These are phyloP conservation scores for Apophysomyces trapeziformis DNA, from an alignment of 371 early-diverging fungal genomes.

Conservation along the genomic window DNA sequence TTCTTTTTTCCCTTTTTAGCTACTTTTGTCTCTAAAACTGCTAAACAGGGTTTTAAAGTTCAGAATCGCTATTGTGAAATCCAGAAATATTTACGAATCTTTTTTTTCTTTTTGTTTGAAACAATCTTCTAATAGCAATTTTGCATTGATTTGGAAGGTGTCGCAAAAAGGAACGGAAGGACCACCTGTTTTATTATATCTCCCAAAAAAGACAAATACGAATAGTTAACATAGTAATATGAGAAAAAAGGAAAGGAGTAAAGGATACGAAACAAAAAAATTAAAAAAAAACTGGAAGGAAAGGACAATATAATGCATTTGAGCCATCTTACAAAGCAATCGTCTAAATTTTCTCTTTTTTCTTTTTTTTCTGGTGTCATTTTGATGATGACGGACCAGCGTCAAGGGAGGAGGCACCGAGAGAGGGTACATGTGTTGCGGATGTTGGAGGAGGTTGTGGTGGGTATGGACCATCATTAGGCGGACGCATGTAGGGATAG, in stretches of 20 bases:
- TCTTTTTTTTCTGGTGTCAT: conserved; percentile 8
- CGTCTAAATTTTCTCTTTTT: background rate
- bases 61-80: too few relatives aligned
- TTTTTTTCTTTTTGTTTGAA: too few relatives aligned
- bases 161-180: background rate
- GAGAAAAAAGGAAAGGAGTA: background rate
- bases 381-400: conserved; percentile 7
- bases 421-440: background rate
- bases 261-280: conserved; percentile 7
- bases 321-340: background rate
- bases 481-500: conserved; percentile 8
- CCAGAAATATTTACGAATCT: too few relatives aligned
- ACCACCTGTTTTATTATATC: background rate
- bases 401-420: conserved; percentile 8
- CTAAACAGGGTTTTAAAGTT: too few relatives aligned
- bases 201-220: background rate
- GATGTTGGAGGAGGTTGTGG: conserved; percentile 5
- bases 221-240: conserved; percentile 2
- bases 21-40: too few relatives aligned
- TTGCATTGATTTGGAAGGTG: conserved; percentile 1
- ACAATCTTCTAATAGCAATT: background rate
- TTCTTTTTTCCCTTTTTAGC: too few relatives aligned
- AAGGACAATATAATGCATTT: conserved; percentile 3
- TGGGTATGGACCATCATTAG: conserved; percentile 6
- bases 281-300: conserved; percentile 10